These are phyloP conservation scores for Pezicula radicicola DNA, from an alignment of 2,329 filamentous ascomycete genomes.

Conservation along the genomic window DNA sequence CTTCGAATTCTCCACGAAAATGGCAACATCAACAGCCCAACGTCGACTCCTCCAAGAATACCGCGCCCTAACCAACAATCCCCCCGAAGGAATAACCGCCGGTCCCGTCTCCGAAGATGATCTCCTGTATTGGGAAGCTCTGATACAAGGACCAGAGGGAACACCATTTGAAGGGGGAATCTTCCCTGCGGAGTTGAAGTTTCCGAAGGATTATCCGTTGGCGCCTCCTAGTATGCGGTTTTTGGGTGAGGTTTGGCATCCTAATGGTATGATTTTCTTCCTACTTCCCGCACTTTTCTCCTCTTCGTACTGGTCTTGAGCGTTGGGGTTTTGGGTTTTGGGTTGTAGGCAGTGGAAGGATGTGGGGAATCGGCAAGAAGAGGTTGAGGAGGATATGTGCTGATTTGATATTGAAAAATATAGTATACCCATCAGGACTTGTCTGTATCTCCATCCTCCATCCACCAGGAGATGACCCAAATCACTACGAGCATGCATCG, in stretches of 20 bases:
- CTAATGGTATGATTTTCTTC: slow-evolving; percentile 66
- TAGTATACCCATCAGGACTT: slow-evolving; percentile 86
- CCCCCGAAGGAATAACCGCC: slow-evolving; percentile 95
- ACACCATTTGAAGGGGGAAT: slow-evolving; percentile 96
- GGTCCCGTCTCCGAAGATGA: slow-evolving; percentile 93
- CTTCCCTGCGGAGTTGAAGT: slow-evolving; percentile 91
- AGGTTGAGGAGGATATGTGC: background rate
- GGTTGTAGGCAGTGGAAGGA: no score
- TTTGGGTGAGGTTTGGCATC: slow-evolving; percentile 90
- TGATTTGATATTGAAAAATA: background rate
- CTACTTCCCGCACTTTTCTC: no score
- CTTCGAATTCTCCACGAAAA: slow-evolving; percentile 21
- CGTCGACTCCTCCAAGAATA: slow-evolving; percentile 95
- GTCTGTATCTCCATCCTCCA: slow-evolving; percentile 99
- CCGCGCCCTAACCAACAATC: slow-evolving; percentile 86
- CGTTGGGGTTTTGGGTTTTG: no score
- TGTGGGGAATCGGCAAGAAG: no score
- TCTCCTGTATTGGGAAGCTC: slow-evolving; percentile 91
- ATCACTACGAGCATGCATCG: slow-evolving; percentile 94
- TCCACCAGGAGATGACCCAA: slow-evolving; percentile 92
- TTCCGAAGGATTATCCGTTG: slow-evolving; percentile 95
- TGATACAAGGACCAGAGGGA: slow-evolving; percentile 92
- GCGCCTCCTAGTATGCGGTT: slow-evolving; percentile 97
- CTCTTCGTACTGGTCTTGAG: no score
- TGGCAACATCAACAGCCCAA: slow-evolving; percentile 62